Conservation (phyloP, 78 protist species). For the Speleostelium caveatum region DNA sequence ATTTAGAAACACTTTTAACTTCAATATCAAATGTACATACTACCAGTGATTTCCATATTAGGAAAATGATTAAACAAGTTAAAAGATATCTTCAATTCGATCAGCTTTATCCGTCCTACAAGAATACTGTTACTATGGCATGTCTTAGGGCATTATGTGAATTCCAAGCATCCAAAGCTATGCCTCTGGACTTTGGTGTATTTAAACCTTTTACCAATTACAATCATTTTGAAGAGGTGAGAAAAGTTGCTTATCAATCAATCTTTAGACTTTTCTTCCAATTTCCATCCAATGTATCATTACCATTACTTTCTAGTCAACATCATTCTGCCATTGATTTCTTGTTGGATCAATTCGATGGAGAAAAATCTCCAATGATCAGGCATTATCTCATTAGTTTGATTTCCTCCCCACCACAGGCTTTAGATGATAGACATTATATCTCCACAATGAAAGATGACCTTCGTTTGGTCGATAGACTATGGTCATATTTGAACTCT, state of each 20-base stretch:
- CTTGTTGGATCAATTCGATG: constrained; percentile 47
- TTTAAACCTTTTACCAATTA: constrained; percentile 10
- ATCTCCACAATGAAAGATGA: constrained; percentile 46
- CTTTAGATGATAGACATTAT: constrained; percentile 41
- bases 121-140: constrained; percentile 53
- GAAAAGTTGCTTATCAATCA: constrained; percentile 43
- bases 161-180: background rate
- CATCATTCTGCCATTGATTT: background rate
- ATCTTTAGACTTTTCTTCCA: constrained; percentile 4
- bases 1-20: constrained; percentile 43
- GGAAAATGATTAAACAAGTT: constrained; percentile 28
- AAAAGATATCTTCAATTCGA: constrained; percentile 51
- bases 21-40: constrained; percentile 58
- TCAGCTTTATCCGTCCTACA: constrained; percentile 67
- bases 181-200: constrained; percentile 8
- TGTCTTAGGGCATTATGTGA: constrained; percentile 42
- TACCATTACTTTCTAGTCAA: background rate
- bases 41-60: constrained; percentile 1
- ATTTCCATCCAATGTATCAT: background rate
- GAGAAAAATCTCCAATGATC: constrained; percentile 26
- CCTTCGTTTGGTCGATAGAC: constrained; percentile 31
- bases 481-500: constrained; percentile 56
- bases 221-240: constrained; percentile 36
- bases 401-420: constrained; percentile 30
- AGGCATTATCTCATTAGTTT: constrained; percentile 22